Percentiles rank a stretch among this genome's conserved stretches.
phyloP scores from a whole-genome alignment of 768 basidiomycete species.

The Plicaturopsis crispa region DNA sequence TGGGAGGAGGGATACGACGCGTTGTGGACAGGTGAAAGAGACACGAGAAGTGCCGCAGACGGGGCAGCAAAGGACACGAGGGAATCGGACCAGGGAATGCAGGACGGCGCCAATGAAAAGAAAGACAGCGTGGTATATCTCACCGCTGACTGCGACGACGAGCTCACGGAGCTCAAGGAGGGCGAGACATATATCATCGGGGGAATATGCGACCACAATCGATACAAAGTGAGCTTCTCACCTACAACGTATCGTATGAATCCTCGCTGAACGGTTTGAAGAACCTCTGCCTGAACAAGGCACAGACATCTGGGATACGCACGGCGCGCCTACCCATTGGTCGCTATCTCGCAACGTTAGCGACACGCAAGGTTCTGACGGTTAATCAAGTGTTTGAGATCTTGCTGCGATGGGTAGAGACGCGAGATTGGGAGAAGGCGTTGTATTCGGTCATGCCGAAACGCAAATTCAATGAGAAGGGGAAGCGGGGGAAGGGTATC shows the following conservation, averaged over 20 bases:
- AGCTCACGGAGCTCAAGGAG: slow-evolving; percentile 74
- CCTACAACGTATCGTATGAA: slow-evolving; percentile 6
- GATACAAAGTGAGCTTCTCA: slow-evolving; percentile 58
- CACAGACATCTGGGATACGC: slow-evolving; percentile 61
- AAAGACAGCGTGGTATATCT: slow-evolving; percentile 67
- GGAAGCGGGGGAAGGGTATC: slow-evolving; percentile 17
- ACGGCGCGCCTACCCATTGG: slow-evolving; percentile 93
- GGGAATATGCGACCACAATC: slow-evolving; percentile 87
- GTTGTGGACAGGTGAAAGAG: slow-evolving; percentile 42
- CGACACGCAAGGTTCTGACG: slow-evolving; percentile 92
- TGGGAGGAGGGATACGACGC: slow-evolving; percentile 68
- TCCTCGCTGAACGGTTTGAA: slow-evolving; percentile 23
- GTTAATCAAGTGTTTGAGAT: slow-evolving; percentile 98
- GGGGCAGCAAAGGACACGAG: not conserved
- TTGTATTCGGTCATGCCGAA: slow-evolving; percentile 87
- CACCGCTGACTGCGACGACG: slow-evolving; percentile 88
- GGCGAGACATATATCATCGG: slow-evolving; percentile 93
- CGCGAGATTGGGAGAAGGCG: slow-evolving; percentile 78
- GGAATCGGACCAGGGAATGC: not conserved
- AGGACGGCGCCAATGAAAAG: not conserved
- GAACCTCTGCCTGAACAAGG: slow-evolving; percentile 88
- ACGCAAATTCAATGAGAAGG: slow-evolving; percentile 67
- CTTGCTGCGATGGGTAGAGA: slow-evolving; percentile 83
- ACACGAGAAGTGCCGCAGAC: slow-evolving; percentile 1
- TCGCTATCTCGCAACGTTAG: slow-evolving; percentile 75